Evolutionary conservation across 225 moss, liverwort and hornwort species (phyloP).

Genomic region (Polytrichum commune): DNA sequence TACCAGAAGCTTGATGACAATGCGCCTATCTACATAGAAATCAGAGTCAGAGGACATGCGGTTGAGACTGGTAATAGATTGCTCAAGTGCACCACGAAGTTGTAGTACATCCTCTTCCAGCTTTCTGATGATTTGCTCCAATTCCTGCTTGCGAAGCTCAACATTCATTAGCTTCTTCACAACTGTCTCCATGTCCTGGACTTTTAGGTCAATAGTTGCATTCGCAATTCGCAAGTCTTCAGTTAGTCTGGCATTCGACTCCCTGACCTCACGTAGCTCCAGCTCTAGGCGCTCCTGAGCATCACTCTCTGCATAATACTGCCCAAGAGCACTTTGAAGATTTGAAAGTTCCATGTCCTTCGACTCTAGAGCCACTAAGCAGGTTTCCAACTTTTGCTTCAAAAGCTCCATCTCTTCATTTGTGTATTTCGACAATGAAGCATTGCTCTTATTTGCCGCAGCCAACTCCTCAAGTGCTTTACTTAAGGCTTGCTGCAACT

Average conservation of each 20-base stretch:
- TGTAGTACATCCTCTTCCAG: conserved; percentile 83
- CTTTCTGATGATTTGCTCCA: conserved; percentile 55
- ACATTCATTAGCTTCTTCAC: conserved; percentile 55
- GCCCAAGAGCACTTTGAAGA: conserved; percentile 98
- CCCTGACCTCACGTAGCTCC: conserved; percentile 74
- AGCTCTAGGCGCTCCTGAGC: conserved; percentile 83
- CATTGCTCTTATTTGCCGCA: conserved; percentile 43
- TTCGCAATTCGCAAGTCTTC: conserved; percentile 73
- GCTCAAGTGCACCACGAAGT: conserved; percentile 86
- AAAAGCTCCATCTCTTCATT: conserved; percentile 64
- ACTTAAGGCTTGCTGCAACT: conserved; percentile 77
- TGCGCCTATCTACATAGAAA: conserved; percentile 94
- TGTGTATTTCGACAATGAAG: conserved; percentile 49
- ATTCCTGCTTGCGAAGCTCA: conserved; percentile 50
- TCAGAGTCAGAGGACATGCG: conserved; percentile 96
- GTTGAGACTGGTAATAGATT: conserved; percentile 90
- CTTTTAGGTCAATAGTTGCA: conserved; percentile 63
- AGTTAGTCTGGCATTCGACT: conserved; percentile 52
- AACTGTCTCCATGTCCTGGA: conserved; percentile 52
- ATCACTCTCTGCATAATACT: conserved; percentile 98
- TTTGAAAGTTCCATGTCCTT: conserved; percentile 93
- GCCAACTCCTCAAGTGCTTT: conserved; percentile 65
- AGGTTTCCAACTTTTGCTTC: conserved; percentile 71
- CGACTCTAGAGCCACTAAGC: conserved; percentile 71
- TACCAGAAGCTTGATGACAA: conserved; percentile 96